Evolutionary conservation across 163 green algal species (phyloP), one percentile per base, ranked within the genome.

Genomic region (Coccomyxa subellipsoidea): DNA sequence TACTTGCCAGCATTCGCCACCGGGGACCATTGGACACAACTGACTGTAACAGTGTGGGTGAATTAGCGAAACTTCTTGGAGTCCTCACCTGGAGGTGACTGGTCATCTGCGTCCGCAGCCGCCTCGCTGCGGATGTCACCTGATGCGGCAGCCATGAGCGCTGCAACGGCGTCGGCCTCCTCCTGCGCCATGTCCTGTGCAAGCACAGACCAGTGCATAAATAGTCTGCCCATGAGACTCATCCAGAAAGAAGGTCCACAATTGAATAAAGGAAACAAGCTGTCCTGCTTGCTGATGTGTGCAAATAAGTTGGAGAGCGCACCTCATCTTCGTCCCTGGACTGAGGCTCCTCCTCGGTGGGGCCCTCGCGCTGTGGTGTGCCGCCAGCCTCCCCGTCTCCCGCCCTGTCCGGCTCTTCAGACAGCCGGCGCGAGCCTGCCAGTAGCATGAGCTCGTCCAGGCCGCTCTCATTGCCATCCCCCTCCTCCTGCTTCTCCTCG

Each of bases 161-260:
- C 90, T 31, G 85, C 90, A 15, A 89, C 90, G 31, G 90, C 90
- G 32, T 89, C 84, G 37, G 82, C 85, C 82, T 90, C 87, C 10
- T 85, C 82, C 47, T 87, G 81, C 29, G 35, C 75, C 59, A 89
- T 77, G 23, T 35, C 39, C 71, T 81, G 77, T 27, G 78, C 54
- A 59, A 1, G 23, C 47, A 59, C 47, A 59, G 47, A 27, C 47
- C n/a, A n/a, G n/a, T n/a, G n/a, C n/a, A n/a, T n/a, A n/a, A n/a
- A n/a, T n/a, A n/a, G n/a, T n/a, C n/a, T n/a, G n/a, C n/a, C n/a
- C n/a, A n/a, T n/a, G n/a, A n/a, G n/a, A n/a, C n/a, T n/a, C n/a
- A n/a, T n/a, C n/a, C n/a, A n/a, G n/a, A n/a, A n/a, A n/a, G n/a
- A n/a, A n/a, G n/a, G n/a, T n/a, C n/a, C n/a, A n/a, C n/a, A n/a